Base-by-base conservation (phyloP, 371 early-diverging fungal genomes). In the Mucor irregularis region DNA sequence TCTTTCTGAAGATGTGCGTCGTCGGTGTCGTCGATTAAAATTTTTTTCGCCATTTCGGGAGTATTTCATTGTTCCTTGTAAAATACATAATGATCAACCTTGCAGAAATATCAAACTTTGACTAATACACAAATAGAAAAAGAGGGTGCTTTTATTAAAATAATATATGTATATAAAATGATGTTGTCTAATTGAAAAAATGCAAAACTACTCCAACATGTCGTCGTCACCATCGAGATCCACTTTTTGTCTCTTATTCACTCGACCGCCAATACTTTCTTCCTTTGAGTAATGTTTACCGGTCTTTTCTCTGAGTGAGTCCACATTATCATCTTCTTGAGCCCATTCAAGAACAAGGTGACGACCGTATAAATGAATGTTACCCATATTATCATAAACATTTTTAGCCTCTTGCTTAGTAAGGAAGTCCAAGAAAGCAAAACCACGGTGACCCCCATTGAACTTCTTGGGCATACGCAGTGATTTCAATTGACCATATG, bases 361-460 rank as follows among this genome's bases (percentile, higher is more conserved):
- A 52, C 99, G 88, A 33, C 99, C 99, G 65, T 98, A 98, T 81
- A 99, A 87, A 83, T 99, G 99, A 31, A 99, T 97, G 67, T 86
- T 88, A 37, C 81, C 76, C 72, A 99, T 87, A 21, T 90, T 78
- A 45, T 92, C 88, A 65, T 90, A 89, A n/a, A 94, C 97, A 56
- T 87, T 85, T 70, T 90, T 82, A 29, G 98, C 98, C 63, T 95
- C 95, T 63, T 95, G 93, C 55, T 90, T 88, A 4, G 96, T 95
- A 49, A 95, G 76, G 71, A 96, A 94, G 62, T 98, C 97, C 62
- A 99, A 84, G 83, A 99, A 99, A 38, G 94, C 95, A 75, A 99
- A 99, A 63, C 99, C 99, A 56, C 99, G 93, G 61, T 96, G 97
- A 2, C 88, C 87, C 13, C 98, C 96, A 33, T 91, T 89, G 68